Evolutionary conservation across 257 asterid species (phyloP), one percentile per base, ranked within the genome.

Genomic region (Anisodus tanguticus): DNA sequence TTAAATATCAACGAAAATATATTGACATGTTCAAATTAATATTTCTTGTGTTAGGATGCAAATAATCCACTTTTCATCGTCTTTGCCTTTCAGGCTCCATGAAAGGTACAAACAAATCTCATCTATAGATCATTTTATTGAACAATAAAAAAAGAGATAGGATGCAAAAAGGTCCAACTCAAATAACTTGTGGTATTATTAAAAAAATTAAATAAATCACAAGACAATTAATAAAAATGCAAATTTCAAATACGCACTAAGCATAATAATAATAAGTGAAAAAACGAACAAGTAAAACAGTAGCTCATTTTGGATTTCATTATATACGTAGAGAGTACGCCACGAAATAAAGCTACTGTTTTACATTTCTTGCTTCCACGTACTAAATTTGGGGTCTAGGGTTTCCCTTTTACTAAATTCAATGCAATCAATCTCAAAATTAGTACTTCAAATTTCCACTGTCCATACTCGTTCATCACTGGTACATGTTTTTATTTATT

Each of bases 361-460:
- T 59, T 8, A 8, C 16, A 22, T 22, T 62, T 9, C 39, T 3
- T 39, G 69, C 22, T 62, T 13, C 2, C 35, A 1, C 2, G 35
- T 31, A 31, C 35, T 85, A 89, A 59, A 90, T 89, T 87, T 89
- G 90, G 83, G 87, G 83, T 86, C 87, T 86, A 81, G 88, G 90
- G 70, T 89, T 81, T n/a, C 66, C 2, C 12, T 59, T 59, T 7
- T 7, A 53, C 82, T 86, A 31, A 79, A 83, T 47, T 79, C 69
- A 62, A 62, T 62, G 66, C 66, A 59, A 59, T 8, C 26, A 59
- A 59, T 8, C 31, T 59, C 66, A 59, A 70, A 84, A 26, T 66
- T 85, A 64, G 76, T 85, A 63, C 80, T 86, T 84, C 55, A 19
- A 8, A 19, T 62, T 6, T 62, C 39, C 39, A 19, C 80, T 59